These are phyloP conservation scores for Yamadazyma pseudoaaseri DNA, from an alignment of 1,139 yeast genomes.

Conservation along the genomic window DNA sequence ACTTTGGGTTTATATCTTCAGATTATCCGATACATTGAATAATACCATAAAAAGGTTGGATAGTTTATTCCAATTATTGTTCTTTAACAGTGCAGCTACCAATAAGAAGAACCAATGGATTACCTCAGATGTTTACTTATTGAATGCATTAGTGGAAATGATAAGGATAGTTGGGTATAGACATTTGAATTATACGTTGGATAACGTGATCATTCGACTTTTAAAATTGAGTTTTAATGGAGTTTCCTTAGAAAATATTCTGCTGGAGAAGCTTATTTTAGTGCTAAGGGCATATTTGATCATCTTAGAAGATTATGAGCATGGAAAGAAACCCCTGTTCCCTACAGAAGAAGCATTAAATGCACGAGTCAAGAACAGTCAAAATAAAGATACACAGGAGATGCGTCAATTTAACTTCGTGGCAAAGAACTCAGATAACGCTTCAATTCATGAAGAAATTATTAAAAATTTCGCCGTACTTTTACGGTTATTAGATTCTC, in stretches of 20 bases:
- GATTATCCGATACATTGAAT: slow-evolving; percentile 86
- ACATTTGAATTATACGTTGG: slow-evolving; percentile 76
- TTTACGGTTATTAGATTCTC: slow-evolving; percentile 58
- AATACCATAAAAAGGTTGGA: slow-evolving; percentile 66
- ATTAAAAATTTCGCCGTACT: slow-evolving; percentile 61
- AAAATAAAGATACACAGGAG: slow-evolving; percentile 6
- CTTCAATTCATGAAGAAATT: slow-evolving; percentile 71
- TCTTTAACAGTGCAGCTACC: slow-evolving; percentile 42
- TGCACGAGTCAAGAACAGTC: slow-evolving; percentile 9
- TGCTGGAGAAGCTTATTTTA: slow-evolving; percentile 69
- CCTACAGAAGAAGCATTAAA: slow-evolving; percentile 63
- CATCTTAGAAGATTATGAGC: slow-evolving; percentile 60
- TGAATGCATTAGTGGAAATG: slow-evolving; percentile 67
- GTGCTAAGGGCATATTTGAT: slow-evolving; percentile 71
- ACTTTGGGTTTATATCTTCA: slow-evolving; percentile 84
- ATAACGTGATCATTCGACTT: slow-evolving; percentile 67
- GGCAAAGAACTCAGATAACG: slow-evolving; percentile 45
- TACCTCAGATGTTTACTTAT: slow-evolving; percentile 57
- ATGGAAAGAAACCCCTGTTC: slow-evolving; percentile 64
- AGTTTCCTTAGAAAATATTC: slow-evolving; percentile 53
- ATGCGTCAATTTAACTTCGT: slow-evolving; percentile 32
- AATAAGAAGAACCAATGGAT: slow-evolving; percentile 73
- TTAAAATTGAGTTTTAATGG: slow-evolving; percentile 58
- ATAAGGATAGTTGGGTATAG: slow-evolving; percentile 76
- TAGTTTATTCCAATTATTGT: slow-evolving; percentile 52